Evolutionary conservation across 2,329 filamentous ascomycete genomes (phyloP).

Genomic region (Fusarium sp.): DNA sequence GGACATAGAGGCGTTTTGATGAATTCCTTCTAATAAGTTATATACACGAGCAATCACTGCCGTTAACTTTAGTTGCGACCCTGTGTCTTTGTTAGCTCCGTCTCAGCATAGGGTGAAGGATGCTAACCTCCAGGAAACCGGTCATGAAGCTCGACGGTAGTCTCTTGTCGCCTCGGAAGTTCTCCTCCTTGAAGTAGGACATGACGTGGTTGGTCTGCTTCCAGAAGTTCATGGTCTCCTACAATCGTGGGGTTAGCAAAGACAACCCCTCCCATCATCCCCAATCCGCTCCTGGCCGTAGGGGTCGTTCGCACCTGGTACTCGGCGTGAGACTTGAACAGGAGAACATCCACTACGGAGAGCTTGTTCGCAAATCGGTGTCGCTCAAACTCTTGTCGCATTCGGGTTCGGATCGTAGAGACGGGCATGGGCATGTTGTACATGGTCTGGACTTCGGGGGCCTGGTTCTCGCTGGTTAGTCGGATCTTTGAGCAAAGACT

Average conservation of each 20-base stretch:
- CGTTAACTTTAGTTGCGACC: conserved; percentile 65
- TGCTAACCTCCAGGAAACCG: conserved; percentile 90
- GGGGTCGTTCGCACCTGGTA: conserved; percentile 77
- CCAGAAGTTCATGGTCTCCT: conserved; percentile 99
- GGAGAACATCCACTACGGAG: conserved; percentile 85
- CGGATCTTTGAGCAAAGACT: background rate
- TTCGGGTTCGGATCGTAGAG: conserved; percentile 88
- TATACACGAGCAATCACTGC: conserved; percentile 50
- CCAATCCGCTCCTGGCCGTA: conserved; percentile 63
- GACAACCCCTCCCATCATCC: background rate
- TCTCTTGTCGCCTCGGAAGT: conserved; percentile 78
- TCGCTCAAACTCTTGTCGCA: conserved; percentile 96
- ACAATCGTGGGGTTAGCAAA: conserved; percentile 31
- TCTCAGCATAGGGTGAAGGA: background rate
- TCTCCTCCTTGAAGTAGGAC: conserved; percentile 94
- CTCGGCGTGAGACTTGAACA: conserved; percentile 92
- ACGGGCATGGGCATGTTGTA: conserved; percentile 93
- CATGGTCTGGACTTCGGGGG: conserved; percentile 96
- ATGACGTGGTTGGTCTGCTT: conserved; percentile 96
- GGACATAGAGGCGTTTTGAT: conserved; percentile 49
- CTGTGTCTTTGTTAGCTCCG: conserved; percentile 49
- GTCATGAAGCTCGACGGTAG: conserved; percentile 92
- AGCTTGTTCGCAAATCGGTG: conserved; percentile 94
- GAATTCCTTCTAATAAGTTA: conserved; percentile 50
- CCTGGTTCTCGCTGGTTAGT: conserved; percentile 64